Percentiles rank a stretch among this genome's conserved stretches.
Evolutionary conservation across 306 rosid genomes (phyloP).

Genomic region (Prosopis cineraria): DNA sequence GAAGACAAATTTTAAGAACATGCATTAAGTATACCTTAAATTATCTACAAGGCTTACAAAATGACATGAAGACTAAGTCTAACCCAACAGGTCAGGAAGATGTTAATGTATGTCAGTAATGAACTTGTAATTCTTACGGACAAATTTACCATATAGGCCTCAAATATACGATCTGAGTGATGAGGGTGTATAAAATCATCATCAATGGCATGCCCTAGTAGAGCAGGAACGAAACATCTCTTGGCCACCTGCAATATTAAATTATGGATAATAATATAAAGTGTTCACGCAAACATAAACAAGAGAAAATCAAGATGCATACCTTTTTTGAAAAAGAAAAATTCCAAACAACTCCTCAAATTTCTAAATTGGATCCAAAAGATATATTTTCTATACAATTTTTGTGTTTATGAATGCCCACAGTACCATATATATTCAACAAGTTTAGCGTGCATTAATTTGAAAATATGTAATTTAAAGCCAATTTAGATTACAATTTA

Average conservation of each 20-base stretch:
- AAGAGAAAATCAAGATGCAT: conserved; percentile 2
- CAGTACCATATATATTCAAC: neutral
- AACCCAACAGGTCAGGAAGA: neutral
- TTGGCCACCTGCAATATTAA: conserved; percentile 77
- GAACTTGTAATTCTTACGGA: neutral
- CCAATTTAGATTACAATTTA: neutral
- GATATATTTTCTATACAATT: neutral
- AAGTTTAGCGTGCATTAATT: neutral
- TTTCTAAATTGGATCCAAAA: neutral
- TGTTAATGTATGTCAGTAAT: neutral
- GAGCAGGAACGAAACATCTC: conserved; percentile 89
- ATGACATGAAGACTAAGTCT: neutral
- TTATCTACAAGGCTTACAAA: neutral
- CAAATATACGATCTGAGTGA: conserved; percentile 90
- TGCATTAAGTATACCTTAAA: neutral
- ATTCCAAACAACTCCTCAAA: neutral
- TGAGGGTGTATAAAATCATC: conserved; percentile 96
- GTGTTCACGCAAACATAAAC: neutral
- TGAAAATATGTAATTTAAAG: neutral
- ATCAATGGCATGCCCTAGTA: conserved; percentile 90
- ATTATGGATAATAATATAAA: conserved; percentile 1
- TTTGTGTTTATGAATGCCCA: neutral
- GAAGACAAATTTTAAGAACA: neutral
- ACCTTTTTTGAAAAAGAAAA: neutral
- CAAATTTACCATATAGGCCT: conserved; percentile 80